Base-by-base conservation (phyloP, 2,329 filamentous ascomycete genomes). In the Penicillium sp. region DNA sequence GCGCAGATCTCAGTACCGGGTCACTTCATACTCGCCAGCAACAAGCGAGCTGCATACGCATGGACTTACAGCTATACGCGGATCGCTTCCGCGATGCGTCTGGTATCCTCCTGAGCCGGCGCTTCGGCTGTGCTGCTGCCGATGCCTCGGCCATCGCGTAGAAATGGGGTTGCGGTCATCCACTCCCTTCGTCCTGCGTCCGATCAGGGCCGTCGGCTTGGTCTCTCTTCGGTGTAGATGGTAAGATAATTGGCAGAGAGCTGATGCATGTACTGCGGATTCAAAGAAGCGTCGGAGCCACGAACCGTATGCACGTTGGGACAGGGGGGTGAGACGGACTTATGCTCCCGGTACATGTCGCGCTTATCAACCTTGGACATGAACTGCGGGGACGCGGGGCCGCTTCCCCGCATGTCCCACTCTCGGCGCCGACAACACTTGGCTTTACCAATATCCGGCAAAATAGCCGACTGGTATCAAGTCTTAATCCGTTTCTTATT, bases 1-100 rank as follows among this genome's bases (percentile, higher is more conserved):
- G 42, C 70, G 64, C 33, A 67, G 64, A 47, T 71, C 64, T 41
- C 71, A 47, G 45, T 38, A 36, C 33, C 33, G 16, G 23, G 21
- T 47, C 33, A 47, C 44, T 47, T 36, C 31, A 38, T 21, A 39
- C 33, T 29, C 21, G 21, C 45, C 36, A 41, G 33, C 42, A 51
- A 34, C 24, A 31, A 51, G 42, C 42, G 42, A 31, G n/a, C 42
- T 45, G 21, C 23, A 29, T 28, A 47, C 21, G 42, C 26, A 34
- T 10, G 31, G 42, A 45, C 48, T 51, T 51, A 51, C 48, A 51
- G 34, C 48, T 51, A 45, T 51, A 12, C 36, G 48, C 33, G 10
- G 48, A 51, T 45, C 48, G 42, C 48, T 51, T 51, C 33, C 48
- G 42, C 42, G 42, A 51, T 21, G 42, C 33, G 42, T 45, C 48